phyloP scores from a whole-genome alignment of 257 asterid genomes.

The Vinca minor region DNA sequence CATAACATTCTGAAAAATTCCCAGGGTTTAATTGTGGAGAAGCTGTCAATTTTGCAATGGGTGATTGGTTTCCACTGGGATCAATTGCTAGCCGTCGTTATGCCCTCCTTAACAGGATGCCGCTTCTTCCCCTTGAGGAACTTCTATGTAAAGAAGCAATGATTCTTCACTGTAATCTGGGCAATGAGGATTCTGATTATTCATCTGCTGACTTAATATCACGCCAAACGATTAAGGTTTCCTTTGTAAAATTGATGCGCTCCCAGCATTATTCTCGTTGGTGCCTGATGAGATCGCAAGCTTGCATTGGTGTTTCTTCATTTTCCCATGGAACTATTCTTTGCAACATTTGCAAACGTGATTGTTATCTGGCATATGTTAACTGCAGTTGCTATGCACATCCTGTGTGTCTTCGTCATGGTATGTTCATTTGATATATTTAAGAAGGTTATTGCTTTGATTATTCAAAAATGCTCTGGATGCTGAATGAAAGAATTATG shows the following conservation, averaged over 20 bases:
- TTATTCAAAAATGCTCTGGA: too few species aligned
- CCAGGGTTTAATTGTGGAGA: slow-evolving; percentile 98
- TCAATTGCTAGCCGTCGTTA: slow-evolving; percentile 85
- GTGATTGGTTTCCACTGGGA: slow-evolving; percentile 95
- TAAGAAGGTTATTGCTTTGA: not conserved
- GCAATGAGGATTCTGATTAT: slow-evolving; percentile 38
- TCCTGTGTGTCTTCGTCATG: slow-evolving; percentile 90
- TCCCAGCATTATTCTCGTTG: slow-evolving; percentile 86
- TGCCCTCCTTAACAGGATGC: slow-evolving; percentile 70
- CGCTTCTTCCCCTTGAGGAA: slow-evolving; percentile 93
- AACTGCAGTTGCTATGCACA: slow-evolving; percentile 69
- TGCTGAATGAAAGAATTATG: too few species aligned
- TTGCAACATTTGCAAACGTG: slow-evolving; percentile 86
- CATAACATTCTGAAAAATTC: not conserved
- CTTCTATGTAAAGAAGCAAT: slow-evolving; percentile 95
- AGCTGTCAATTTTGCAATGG: slow-evolving; percentile 96
- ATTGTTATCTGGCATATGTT: slow-evolving; percentile 74
- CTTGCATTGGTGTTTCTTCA: slow-evolving; percentile 39
- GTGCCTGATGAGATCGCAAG: slow-evolving; percentile 52
- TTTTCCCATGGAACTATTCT: slow-evolving; percentile 76
- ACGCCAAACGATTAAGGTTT: slow-evolving; percentile 43
- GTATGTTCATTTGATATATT: slow-evolving; percentile 28
- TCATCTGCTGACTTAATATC: slow-evolving; percentile 39
- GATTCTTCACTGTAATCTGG: slow-evolving; percentile 37
- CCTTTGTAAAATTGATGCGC: slow-evolving; percentile 69